phyloP scores from a whole-genome alignment of 1,284 basidiomycete genomes.

The Fomitiporia mediterranea region DNA sequence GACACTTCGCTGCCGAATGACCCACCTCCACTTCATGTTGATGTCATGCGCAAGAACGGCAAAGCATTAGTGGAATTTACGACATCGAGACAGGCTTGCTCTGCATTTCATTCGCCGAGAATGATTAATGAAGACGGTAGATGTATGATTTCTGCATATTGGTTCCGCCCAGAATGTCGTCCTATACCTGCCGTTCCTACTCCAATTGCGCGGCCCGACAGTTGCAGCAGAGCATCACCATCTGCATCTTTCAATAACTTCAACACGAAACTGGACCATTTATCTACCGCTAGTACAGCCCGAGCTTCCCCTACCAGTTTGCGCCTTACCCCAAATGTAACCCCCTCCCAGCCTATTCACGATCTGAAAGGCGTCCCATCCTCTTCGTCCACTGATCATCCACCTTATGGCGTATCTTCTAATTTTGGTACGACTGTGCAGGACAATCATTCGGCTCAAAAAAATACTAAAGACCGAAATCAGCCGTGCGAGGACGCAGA shows the following conservation, averaged over 20 bases:
- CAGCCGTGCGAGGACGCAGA: background rate
- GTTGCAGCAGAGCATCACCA: too few relatives aligned
- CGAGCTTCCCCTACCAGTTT: too few relatives aligned
- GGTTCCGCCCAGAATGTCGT: background rate
- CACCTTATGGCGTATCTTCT: too few relatives aligned
- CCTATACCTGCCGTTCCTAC: background rate
- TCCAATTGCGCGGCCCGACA: background rate
- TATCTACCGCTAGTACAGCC: too few relatives aligned
- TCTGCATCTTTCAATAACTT: too few relatives aligned
- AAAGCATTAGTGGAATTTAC: conserved; percentile 12
- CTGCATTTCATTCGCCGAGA: conserved; percentile 4
- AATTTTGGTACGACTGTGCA: too few relatives aligned
- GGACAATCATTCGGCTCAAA: background rate
- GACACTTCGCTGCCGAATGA: conserved; percentile 1
- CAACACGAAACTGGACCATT: too few relatives aligned
- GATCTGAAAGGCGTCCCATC: too few relatives aligned
- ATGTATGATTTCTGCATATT: background rate
- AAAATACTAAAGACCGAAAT: background rate
- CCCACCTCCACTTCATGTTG: conserved; percentile 5
- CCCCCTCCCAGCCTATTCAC: too few relatives aligned
- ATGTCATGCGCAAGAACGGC: background rate
- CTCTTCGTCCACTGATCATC: too few relatives aligned
- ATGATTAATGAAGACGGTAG: conserved; percentile 11
- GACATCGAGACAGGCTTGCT: background rate
- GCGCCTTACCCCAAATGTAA: too few relatives aligned